phyloP scores from a whole-genome alignment of 2,329 filamentous ascomycete genomes.

The Diplodia corticola region DNA sequence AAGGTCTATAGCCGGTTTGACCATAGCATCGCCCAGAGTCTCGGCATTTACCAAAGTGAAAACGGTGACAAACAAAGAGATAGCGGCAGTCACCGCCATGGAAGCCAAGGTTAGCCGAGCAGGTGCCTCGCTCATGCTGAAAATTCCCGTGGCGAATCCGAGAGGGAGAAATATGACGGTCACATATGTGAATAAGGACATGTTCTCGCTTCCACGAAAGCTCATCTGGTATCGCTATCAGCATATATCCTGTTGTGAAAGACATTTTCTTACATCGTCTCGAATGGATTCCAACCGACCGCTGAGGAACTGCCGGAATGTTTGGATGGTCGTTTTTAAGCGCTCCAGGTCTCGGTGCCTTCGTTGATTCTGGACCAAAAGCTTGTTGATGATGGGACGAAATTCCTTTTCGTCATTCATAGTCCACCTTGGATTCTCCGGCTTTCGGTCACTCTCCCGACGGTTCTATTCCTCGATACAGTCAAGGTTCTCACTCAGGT shows the following conservation, averaged over 20 bases:
- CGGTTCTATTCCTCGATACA: slow-evolving; percentile 30
- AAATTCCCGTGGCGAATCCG: slow-evolving; percentile 35
- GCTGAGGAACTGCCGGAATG: slow-evolving; percentile 26
- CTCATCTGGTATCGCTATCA: slow-evolving; percentile 5
- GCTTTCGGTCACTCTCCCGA: slow-evolving; percentile 31
- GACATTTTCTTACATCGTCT: slow-evolving; percentile 8
- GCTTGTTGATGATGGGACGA: slow-evolving; percentile 26
- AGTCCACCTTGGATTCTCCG: slow-evolving; percentile 36
- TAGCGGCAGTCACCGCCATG: not conserved
- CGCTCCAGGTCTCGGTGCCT: not conserved
- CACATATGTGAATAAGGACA: slow-evolving; percentile 38
- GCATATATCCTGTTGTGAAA: no score
- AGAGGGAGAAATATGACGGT: slow-evolving; percentile 39
- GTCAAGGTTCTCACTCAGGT: slow-evolving; percentile 26
- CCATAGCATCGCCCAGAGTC: no score
- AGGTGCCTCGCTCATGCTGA: slow-evolving; percentile 35
- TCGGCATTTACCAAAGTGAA: not conserved
- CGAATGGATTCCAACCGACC: slow-evolving; percentile 27
- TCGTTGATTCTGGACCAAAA: slow-evolving; percentile 18
- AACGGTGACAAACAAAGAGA: not conserved
- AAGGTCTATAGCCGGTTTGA: not conserved
- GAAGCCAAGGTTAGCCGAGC: not conserved
- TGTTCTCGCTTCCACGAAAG: slow-evolving; percentile 30
- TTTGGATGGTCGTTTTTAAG: slow-evolving; percentile 11
- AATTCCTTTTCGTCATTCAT: slow-evolving; percentile 36